Percentiles rank a stretch among this genome's conserved stretches.
Conservation (phyloP, 2,329 filamentous ascomycete species). For the Nakataea oryzae region DNA sequence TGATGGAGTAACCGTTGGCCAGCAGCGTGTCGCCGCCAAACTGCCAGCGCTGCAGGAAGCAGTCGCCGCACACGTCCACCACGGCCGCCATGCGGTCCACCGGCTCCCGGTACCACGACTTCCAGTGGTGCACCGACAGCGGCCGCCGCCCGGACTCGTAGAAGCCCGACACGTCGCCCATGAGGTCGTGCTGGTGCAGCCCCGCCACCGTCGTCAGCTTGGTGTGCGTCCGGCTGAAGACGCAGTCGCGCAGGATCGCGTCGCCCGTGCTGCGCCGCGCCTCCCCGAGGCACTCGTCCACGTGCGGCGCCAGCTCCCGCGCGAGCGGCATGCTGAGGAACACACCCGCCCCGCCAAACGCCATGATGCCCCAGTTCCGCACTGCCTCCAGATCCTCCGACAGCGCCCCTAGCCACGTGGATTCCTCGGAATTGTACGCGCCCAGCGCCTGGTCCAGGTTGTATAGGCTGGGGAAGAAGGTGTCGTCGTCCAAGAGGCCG, state of each 20-base stretch:
- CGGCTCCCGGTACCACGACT: constrained; percentile 44
- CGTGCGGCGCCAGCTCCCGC: constrained; percentile 31
- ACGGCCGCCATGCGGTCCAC: constrained; percentile 39
- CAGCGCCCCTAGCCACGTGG: constrained; percentile 44
- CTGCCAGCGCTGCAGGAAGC: constrained; percentile 45
- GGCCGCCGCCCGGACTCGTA: constrained; percentile 47
- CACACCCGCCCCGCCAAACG: constrained; percentile 49
- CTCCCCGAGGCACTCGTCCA: constrained; percentile 36
- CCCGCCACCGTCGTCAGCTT: constrained; percentile 44
- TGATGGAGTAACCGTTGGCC: constrained; percentile 49
- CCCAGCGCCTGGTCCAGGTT: constrained; percentile 35
- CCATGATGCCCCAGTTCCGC: constrained; percentile 44
- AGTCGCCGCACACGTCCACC: constrained; percentile 44
- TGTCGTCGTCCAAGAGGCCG: constrained; percentile 51
- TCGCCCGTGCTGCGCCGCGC: constrained; percentile 35
- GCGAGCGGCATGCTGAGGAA: constrained; percentile 46
- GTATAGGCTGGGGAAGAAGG: constrained; percentile 48
- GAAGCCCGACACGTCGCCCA: constrained; percentile 44
- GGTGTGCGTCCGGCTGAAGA: constrained; percentile 41
- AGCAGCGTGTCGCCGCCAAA: constrained; percentile 37
- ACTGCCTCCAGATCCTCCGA: constrained; percentile 45
- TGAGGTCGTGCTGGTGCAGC: constrained; percentile 47
- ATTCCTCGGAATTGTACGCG: constrained; percentile 34
- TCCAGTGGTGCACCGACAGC: constrained; percentile 53
- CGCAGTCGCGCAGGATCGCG: constrained; percentile 44